phyloP scores from a whole-genome alignment of 257 asterid species.

The Buddleja alternifolia region DNA sequence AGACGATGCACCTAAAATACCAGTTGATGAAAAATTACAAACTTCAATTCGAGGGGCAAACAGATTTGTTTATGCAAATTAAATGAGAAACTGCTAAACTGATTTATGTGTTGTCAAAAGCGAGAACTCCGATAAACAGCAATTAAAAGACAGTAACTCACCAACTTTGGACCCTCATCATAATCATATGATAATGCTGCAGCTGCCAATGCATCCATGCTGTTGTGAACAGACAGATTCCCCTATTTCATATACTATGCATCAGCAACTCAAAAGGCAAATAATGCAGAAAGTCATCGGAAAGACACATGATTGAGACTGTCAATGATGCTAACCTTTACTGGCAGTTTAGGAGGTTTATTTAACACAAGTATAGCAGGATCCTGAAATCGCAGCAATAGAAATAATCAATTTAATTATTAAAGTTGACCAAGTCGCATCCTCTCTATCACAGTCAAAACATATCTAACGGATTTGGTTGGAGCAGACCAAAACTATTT shows the following conservation, averaged over 20 bases:
- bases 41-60: not conserved
- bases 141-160: conserved; percentile 32
- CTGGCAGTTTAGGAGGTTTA: conserved; percentile 94
- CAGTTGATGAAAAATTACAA: conserved; percentile 17
- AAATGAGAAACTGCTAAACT: conserved; percentile 12
- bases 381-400: conserved; percentile 57
- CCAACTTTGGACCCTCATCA: conserved; percentile 93
- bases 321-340: conserved; percentile 59
- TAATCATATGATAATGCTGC: conserved; percentile 87
- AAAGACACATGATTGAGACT: not conserved
- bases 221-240: conserved; percentile 76
- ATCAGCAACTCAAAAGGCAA: conserved; percentile 27
- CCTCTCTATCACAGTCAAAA: not conserved
- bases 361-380: conserved; percentile 83
- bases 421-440: not conserved
- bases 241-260: conserved; percentile 52
- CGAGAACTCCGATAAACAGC: not conserved
- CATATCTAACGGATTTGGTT: not conserved
- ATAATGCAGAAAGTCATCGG: conserved; percentile 9
- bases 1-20: conserved; percentile 83
- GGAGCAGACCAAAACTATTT: not conserved
- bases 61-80: conserved; percentile 10
- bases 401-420: conserved; percentile 8
- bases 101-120: not conserved
- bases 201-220: conserved; percentile 99